Evolutionary conservation across 2,329 filamentous ascomycete species (phyloP).

Genomic region (Xylaria sp.): DNA sequence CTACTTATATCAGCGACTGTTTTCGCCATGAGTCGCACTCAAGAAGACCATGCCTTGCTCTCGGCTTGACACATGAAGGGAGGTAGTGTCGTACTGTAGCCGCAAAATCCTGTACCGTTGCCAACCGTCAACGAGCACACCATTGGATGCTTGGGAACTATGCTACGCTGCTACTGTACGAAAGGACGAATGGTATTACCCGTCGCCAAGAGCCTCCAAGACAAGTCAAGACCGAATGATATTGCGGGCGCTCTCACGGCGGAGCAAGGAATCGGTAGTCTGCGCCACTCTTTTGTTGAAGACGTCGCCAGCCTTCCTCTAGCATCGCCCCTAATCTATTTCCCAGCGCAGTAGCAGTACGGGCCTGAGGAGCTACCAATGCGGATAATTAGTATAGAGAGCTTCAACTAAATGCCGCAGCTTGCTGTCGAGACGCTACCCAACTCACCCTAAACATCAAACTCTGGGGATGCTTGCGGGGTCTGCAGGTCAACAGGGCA

Average conservation of each 20-base stretch:
- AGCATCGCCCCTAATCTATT: not conserved
- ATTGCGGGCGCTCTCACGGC: not conserved
- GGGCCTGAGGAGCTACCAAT: not conserved
- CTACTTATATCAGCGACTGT: not conserved
- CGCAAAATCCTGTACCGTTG: not conserved
- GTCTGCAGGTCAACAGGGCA: not conserved
- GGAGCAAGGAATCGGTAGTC: not conserved
- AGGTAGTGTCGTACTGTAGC: not conserved
- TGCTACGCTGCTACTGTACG: not conserved
- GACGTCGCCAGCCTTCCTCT: not conserved
- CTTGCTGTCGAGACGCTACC: not conserved
- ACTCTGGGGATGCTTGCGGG: slow-evolving; percentile 12
- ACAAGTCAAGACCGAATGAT: slow-evolving; percentile 1
- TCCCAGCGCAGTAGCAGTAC: too few relatives aligned
- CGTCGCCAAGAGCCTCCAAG: slow-evolving; percentile 6
- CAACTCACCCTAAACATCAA: not conserved
- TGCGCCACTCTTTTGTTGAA: not conserved
- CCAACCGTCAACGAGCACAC: not conserved
- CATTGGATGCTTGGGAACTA: not conserved
- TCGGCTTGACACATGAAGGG: not conserved
- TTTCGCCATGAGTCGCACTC: not conserved
- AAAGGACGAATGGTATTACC: not conserved
- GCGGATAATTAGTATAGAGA: not conserved
- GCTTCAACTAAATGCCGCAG: slow-evolving; percentile 17
- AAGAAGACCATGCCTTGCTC: not conserved